Evolutionary conservation across 768 basidiomycete genomes (phyloP), one percentile per base, ranked within the genome.

Genomic region (Xanthoconium purpureum): DNA sequence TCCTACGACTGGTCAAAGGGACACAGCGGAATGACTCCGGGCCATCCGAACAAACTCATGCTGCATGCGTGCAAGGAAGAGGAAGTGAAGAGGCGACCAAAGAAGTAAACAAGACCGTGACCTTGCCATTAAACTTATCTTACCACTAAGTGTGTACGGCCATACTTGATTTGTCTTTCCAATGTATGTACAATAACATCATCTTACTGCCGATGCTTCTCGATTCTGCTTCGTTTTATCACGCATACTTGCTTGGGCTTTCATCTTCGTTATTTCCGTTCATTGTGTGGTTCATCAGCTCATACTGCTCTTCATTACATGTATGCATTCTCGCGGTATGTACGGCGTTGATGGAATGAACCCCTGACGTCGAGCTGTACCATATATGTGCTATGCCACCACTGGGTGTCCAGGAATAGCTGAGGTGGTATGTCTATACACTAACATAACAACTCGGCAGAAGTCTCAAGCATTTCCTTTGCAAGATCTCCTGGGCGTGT

Each of bases 1-100:
- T 93, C 92, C 13, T 96, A 96, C 61, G 94, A 96, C 66, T 96
- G 94, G 94, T 89, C 87, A 15, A 94, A 94, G 68, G 92, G 93
- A 9, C 89, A 94, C 69, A 84, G 85, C 13, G 94, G 93, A 20
- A 91, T 88, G 80, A 87, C 87, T 6, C 78, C 81, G 3, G 76
- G 77, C 9, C 73, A 74, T 50, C 83, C 86, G 17, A 92, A 91
- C 75, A 91, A 93, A 72, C 71, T 94, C 62, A 87, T 89, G 84
- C 66, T 94, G 62, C 90, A 92, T 66, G 84, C 85, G 20, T 88
- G 87, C 77, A 91, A 91, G 71, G 89, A 93, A 49, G 91, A 93
- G 20, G 91, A 93, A 72, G 88, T 92, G 53, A 89, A 83, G 74
- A 88, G 87, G 75, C 76, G 80, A 53, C 70, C 70, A 18, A 71